These are phyloP conservation scores for Colletotrichum plurivorum DNA, from an alignment of 2,329 filamentous ascomycete species.

Conservation along the genomic window DNA sequence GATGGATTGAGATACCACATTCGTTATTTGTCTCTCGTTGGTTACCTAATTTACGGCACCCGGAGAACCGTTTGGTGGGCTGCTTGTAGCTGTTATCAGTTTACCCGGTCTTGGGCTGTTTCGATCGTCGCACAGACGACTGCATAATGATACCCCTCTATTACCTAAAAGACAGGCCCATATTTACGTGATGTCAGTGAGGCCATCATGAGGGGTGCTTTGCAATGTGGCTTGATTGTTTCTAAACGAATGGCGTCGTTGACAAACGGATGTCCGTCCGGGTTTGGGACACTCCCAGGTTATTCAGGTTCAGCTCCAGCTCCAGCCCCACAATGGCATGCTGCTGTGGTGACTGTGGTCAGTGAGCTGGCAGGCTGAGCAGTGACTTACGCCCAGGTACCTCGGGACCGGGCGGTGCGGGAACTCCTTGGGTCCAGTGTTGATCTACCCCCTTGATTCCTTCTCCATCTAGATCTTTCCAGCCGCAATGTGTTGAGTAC, in stretches of 20 bases:
- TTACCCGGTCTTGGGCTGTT: constrained; percentile 14
- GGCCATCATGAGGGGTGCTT: constrained; percentile 19
- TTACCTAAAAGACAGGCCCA: neutral
- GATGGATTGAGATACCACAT: constrained; percentile 22
- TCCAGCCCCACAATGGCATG: constrained; percentile 20
- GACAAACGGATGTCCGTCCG: constrained; percentile 11
- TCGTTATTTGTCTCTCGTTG: constrained; percentile 16
- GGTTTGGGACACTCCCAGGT: neutral
- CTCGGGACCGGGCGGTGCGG: constrained; percentile 6
- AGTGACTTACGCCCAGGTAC: constrained; percentile 20
- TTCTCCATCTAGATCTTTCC: constrained; percentile 36
- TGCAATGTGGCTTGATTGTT: constrained; percentile 18
- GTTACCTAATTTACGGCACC: constrained; percentile 18
- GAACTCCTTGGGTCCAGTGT: neutral
- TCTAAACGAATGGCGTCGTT: neutral
- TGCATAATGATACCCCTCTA: constrained; percentile 39
- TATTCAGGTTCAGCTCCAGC: constrained; percentile 14
- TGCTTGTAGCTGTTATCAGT: constrained; percentile 23
- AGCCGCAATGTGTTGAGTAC: constrained; percentile 36
- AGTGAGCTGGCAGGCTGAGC: neutral
- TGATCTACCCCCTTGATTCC: constrained; percentile 6
- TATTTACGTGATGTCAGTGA: constrained; percentile 25
- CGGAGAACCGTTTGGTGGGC: neutral
- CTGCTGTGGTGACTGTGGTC: constrained; percentile 13
- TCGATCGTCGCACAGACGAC: constrained; percentile 27